Evolutionary conservation across 495 filamentous ascomycete genomes (phyloP).

Genomic region (Mycothermus thermophilus): DNA sequence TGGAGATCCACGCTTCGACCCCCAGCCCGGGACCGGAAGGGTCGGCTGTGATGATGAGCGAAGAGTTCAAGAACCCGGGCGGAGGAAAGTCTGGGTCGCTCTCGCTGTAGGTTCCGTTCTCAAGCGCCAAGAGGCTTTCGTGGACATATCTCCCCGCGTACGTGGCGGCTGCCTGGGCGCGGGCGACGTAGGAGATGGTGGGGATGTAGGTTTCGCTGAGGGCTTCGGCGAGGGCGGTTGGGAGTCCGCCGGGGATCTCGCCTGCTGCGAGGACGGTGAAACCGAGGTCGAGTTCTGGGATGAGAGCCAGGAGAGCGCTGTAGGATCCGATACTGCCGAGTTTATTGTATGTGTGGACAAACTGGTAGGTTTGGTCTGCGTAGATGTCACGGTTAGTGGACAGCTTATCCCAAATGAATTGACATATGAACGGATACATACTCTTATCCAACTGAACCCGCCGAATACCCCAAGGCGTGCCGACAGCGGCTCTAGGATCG

Average conservation of each 20-base stretch:
- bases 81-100: constrained; percentile 1
- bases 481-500: constrained; percentile 28
- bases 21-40: constrained; percentile 26
- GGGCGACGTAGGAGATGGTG: constrained; percentile 21
- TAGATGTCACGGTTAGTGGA: too few relatives aligned
- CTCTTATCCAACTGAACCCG: constrained; percentile 15
- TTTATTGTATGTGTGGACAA: constrained; percentile 40
- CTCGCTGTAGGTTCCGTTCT: background rate
- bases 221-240: constrained; percentile 23
- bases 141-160: constrained; percentile 27
- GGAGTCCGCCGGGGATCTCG: constrained; percentile 13
- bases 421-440: too few relatives aligned
- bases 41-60: constrained; percentile 28
- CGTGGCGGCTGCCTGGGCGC: constrained; percentile 21
- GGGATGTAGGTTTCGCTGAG: constrained; percentile 24
- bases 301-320: constrained; percentile 32
- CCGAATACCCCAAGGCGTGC: constrained; percentile 46
- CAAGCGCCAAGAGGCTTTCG: background rate
- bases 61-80: constrained; percentile 21
- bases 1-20: constrained; percentile 35
- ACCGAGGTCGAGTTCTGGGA: constrained; percentile 41
- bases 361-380: constrained; percentile 20
- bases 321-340: constrained; percentile 37
- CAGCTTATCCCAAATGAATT: too few relatives aligned
- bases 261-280: constrained; percentile 40